Evolutionary conservation across 179 eudicot genomes (phyloP).

Genomic region (Kewa caespitosa): DNA sequence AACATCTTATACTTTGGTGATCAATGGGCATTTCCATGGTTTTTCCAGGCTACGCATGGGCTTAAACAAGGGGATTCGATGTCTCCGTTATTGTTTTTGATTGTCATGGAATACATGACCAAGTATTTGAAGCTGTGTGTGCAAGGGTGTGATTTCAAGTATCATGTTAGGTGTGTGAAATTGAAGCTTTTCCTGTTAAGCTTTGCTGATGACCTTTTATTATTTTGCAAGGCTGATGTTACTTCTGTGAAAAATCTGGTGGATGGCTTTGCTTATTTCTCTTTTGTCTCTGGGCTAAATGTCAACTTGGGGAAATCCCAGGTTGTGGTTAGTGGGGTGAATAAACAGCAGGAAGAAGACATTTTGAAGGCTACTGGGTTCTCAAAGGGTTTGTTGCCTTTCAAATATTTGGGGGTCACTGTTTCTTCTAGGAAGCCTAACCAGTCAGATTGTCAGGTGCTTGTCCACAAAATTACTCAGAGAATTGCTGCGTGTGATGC

Average conservation of each 20-base stretch:
- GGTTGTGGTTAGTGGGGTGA: not conserved
- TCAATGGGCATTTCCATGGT: not conserved
- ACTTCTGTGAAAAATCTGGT: not conserved
- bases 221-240: not conserved
- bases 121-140: not conserved
- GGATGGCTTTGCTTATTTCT: not conserved
- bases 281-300: not conserved
- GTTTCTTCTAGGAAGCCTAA: not conserved
- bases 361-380: not conserved
- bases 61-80: not conserved
- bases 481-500: not conserved
- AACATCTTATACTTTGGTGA: not conserved
- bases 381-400: not conserved
- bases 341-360: not conserved
- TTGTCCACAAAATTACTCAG: not conserved
- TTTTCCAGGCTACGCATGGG: not conserved
- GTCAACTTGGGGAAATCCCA: not conserved
- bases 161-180: not conserved
- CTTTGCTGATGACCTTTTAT: not conserved
- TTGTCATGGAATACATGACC: not conserved
- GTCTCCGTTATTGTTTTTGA: not conserved
- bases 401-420: not conserved
- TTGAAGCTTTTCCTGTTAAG: not conserved
- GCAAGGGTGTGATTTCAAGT: not conserved
- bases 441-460: not conserved